These are phyloP conservation scores for Eleusine indica DNA, from an alignment of 176 grass and related monocot species.

Conservation along the genomic window DNA sequence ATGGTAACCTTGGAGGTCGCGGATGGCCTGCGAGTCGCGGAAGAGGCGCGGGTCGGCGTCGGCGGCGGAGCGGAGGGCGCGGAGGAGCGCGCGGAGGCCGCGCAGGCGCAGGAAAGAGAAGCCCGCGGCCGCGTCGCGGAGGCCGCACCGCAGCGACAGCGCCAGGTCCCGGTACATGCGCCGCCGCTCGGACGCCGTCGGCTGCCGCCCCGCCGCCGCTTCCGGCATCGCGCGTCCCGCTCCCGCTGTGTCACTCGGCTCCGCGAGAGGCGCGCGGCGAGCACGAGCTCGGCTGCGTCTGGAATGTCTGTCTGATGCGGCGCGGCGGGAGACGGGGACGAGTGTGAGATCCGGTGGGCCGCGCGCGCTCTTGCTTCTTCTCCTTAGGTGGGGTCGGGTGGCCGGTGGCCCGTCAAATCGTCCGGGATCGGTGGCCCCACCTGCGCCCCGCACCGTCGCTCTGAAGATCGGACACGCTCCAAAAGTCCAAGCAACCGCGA, in stretches of 20 bases:
- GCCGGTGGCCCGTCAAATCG: conserved; percentile 26
- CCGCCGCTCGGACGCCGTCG: conserved; percentile 42
- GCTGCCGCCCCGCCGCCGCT: neutral
- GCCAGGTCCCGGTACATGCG: conserved; percentile 49
- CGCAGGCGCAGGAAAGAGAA: conserved; percentile 64
- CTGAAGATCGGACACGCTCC: too few relatives aligned
- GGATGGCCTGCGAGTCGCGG: conserved; percentile 50
- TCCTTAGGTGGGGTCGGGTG: conserved; percentile 23
- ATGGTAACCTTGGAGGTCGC: conserved; percentile 54
- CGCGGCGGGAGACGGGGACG: neutral
- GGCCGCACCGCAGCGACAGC: conserved; percentile 52
- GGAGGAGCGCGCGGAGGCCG: conserved; percentile 55
- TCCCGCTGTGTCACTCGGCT: neutral
- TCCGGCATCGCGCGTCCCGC: neutral
- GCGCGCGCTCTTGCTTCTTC: too few relatives aligned
- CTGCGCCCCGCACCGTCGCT: neutral
- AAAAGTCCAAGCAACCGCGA: too few relatives aligned
- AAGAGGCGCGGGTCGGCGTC: conserved; percentile 36
- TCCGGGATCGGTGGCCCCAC: conserved; percentile 15
- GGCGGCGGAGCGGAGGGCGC: conserved; percentile 42
- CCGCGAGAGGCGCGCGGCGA: neutral
- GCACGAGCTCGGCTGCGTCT: too few relatives aligned
- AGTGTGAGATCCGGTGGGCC: neutral
- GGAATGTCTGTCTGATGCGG: too few relatives aligned
- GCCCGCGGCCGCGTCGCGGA: conserved; percentile 51